These are phyloP conservation scores for Tricholoma bakamatsutake DNA, from an alignment of 768 basidiomycete species.

Conservation along the genomic window DNA sequence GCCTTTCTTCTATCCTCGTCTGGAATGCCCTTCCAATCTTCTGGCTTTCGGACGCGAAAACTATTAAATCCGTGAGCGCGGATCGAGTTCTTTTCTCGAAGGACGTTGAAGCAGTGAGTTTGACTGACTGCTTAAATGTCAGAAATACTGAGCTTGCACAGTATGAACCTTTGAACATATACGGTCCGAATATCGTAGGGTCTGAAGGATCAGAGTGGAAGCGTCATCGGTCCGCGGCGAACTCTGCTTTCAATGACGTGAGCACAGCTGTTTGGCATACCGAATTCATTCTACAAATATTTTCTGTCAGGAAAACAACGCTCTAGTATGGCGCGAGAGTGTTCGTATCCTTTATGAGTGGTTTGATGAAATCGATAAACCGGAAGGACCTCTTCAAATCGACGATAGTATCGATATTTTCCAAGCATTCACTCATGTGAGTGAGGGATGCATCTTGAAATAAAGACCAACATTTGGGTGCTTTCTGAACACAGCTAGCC, in stretches of 20 bases:
- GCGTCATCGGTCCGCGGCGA: conserved; percentile 37
- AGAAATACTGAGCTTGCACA: conserved; percentile 1
- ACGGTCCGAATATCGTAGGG: conserved; percentile 40
- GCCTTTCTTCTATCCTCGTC: conserved; percentile 29
- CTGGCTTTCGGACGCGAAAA: conserved; percentile 41
- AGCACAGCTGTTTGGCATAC: not conserved
- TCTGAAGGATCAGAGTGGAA: conserved; percentile 42
- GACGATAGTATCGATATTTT: conserved; percentile 16
- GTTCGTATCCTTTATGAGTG: conserved; percentile 35
- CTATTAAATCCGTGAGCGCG: conserved; percentile 28
- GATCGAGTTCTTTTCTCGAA: conserved; percentile 34
- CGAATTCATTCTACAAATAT: not conserved
- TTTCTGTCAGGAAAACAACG: conserved; percentile 33
- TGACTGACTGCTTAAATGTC: not conserved
- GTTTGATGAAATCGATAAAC: conserved; percentile 31
- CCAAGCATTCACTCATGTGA: conserved; percentile 20
- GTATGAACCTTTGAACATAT: conserved; percentile 39
- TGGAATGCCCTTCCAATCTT: conserved; percentile 24
- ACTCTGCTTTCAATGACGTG: conserved; percentile 47
- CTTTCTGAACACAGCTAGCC: conserved; percentile 18
- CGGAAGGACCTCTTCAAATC: not conserved
- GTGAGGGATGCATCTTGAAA: not conserved
- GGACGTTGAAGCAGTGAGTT: conserved; percentile 28
- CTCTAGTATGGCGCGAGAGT: conserved; percentile 44
- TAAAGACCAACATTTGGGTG: not conserved